Conservation (phyloP, 176 grass and related monocot species). For the Ensete ventricosum region DNA sequence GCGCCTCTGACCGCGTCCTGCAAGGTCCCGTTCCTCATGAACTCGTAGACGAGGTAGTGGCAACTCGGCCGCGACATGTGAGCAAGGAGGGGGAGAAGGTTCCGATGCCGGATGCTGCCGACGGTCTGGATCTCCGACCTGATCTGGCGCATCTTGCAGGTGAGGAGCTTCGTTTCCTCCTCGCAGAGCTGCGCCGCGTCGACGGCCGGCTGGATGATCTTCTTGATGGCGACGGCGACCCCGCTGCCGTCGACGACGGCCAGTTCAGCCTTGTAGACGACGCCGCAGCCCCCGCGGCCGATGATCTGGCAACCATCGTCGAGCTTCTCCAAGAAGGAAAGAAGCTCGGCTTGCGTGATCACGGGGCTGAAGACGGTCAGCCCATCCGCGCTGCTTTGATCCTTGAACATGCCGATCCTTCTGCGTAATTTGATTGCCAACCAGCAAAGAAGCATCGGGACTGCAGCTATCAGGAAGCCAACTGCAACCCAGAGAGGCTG, state of each 20-base stretch:
- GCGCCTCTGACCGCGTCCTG: neutral
- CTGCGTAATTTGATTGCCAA: neutral
- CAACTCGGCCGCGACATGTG: neutral
- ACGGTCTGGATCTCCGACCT: conserved; percentile 9
- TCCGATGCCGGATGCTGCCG: neutral
- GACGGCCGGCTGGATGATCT: neutral
- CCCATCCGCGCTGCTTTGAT: conserved; percentile 23
- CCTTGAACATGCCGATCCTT: conserved; percentile 25
- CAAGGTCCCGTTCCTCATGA: conserved; percentile 20
- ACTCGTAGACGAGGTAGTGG: conserved; percentile 21
- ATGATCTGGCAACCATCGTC: conserved; percentile 18
- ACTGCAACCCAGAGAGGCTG: conserved; percentile 14
- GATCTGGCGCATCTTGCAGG: neutral
- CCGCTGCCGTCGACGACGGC: neutral
- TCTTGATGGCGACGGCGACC: conserved; percentile 6
- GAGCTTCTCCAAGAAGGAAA: conserved; percentile 63
- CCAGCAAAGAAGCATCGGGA: neutral
- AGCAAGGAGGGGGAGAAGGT: conserved; percentile 1
- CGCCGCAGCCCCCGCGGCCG: conserved; percentile 11
- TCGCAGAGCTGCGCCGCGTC: no score
- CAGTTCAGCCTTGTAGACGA: conserved; percentile 6
- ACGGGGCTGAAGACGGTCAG: conserved; percentile 63
- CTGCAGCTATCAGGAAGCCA: neutral
- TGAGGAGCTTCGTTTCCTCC: neutral
- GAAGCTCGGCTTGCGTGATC: conserved; percentile 28